These are phyloP conservation scores for Wickerhamiella australiensis DNA, from an alignment of 805 yeast species.

Conservation along the genomic window DNA sequence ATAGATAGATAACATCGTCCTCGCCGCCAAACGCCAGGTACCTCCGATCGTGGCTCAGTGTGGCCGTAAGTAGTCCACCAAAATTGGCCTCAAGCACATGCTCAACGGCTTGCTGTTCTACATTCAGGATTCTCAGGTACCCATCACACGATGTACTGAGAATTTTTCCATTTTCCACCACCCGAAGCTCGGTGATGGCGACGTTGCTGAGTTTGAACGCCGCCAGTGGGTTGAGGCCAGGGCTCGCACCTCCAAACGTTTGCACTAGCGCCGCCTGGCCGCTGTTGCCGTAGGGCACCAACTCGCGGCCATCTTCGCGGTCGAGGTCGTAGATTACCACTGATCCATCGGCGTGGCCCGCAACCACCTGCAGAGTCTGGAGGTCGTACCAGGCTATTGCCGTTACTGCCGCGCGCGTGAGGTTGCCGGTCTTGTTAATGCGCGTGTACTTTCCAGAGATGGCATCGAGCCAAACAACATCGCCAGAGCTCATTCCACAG, in stretches of 20 bases:
- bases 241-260: conserved; percentile 14
- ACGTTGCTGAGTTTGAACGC: conserved; percentile 51
- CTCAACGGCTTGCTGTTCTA: conserved; percentile 33
- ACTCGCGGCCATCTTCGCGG: conserved; percentile 33
- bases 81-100: conserved; percentile 55
- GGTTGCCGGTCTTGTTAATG: conserved; percentile 40
- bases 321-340: conserved; percentile 41
- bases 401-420: conserved; percentile 34
- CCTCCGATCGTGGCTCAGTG: conserved; percentile 45
- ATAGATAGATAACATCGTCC: conserved; percentile 40
- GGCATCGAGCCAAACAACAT: conserved; percentile 49
- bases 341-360: conserved; percentile 55
- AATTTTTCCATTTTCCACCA: conserved; percentile 26
- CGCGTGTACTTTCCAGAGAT: conserved; percentile 37
- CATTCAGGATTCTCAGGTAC: conserved; percentile 43
- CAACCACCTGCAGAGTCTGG: conserved; percentile 36
- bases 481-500: conserved; percentile 58
- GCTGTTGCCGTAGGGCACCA: conserved; percentile 17
- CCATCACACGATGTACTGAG: conserved; percentile 59
- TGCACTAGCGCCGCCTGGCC: conserved; percentile 12
- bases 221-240: conserved; percentile 36
- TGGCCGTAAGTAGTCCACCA: conserved; percentile 46
- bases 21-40: conserved; percentile 40
- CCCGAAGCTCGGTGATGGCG: conserved; percentile 37
- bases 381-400: conserved; percentile 39